Conservation (phyloP, 2,329 filamentous ascomycete species). For the Xylariaceae sp. region DNA sequence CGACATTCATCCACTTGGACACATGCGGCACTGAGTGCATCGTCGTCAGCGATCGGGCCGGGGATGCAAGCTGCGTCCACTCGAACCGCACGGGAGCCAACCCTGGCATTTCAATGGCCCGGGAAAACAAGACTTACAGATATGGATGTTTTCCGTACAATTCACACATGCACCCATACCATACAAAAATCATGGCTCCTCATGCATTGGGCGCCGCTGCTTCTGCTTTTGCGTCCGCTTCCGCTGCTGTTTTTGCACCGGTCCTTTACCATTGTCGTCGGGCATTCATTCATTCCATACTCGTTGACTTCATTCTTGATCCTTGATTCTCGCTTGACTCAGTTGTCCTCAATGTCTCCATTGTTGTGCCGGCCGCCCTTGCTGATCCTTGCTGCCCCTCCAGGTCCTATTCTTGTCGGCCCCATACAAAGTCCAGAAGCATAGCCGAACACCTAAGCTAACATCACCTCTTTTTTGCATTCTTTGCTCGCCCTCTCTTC, state of each 20-base stretch:
- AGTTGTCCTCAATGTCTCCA: no score
- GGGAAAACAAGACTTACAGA: no score
- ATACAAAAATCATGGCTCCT: neutral
- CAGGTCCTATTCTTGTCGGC: slow-evolving; percentile 21
- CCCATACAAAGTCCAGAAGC: slow-evolving; percentile 19
- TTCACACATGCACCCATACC: neutral
- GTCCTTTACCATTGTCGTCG: slow-evolving; percentile 6
- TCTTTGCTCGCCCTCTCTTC: slow-evolving; percentile 9
- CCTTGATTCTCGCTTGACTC: no score
- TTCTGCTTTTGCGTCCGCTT: no score
- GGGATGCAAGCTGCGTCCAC: neutral
- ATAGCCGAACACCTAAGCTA: slow-evolving; percentile 23
- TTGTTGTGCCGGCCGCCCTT: neutral
- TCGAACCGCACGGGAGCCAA: neutral
- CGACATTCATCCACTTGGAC: neutral
- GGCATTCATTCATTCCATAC: slow-evolving; percentile 7
- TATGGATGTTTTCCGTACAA: no score
- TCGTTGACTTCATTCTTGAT: slow-evolving; percentile 1
- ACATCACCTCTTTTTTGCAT: slow-evolving; percentile 11
- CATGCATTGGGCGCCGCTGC: no score
- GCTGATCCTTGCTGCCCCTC: slow-evolving; percentile 7
- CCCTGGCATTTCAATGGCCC: neutral
- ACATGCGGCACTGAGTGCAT: no score
- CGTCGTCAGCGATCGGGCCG: no score
- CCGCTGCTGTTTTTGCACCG: neutral